Base-by-base conservation (phyloP, 345 rosid species). In the Salix exigua region DNA sequence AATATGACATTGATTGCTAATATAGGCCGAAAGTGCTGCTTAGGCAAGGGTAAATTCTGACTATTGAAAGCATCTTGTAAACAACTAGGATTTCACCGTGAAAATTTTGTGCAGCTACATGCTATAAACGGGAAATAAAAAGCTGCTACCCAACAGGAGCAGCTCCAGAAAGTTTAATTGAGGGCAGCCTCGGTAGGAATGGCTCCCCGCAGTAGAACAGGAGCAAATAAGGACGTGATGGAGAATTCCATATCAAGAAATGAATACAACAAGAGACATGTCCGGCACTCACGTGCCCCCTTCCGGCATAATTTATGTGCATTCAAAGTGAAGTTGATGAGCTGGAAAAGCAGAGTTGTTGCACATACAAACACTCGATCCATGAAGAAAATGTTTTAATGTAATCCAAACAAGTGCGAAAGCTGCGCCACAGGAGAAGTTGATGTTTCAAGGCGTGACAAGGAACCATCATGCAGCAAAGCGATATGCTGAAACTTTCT, bases 271-370 rank as follows among this genome's bases (percentile, higher is more conserved):
- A 66, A 66, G 42, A 58, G 42, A 64, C 70, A 30, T 19, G 50
- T 16, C 40, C 19, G 42, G 77, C 79, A 60, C 23, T 77, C 68
- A 74, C 70, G 73, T 79, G 83, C 78, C 17, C 73, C 68, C 68
- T 6, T 40, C 33, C 14, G 31, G 33, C 72, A 31, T 75, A 68
- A 68, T n/a, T 37, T 26, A 17, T 55, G 48, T 1, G 8, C 60
- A 69, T 26, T 48, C 19, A 35, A 55, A 40, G 50, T 33, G 17
- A 23, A 2, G 63, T n/a, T 58, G 63, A 58, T 42, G n/a, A 13
- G 1, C 4, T 11, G 11, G 14, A 9, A 25, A 71, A 53, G 8
- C 3, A 9, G 18, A n/a, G 66, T 23, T n/a, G 26, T 37, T 8
- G 73, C 46, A 74, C 73, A 55, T 42, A 68, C 66, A 35, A 25